A percentile compares a stretch with the other conserved stretches of the same genome.
Conservation (phyloP, 2,329 filamentous ascomycete species). For the Rhynchosporium graminicola region DNA sequence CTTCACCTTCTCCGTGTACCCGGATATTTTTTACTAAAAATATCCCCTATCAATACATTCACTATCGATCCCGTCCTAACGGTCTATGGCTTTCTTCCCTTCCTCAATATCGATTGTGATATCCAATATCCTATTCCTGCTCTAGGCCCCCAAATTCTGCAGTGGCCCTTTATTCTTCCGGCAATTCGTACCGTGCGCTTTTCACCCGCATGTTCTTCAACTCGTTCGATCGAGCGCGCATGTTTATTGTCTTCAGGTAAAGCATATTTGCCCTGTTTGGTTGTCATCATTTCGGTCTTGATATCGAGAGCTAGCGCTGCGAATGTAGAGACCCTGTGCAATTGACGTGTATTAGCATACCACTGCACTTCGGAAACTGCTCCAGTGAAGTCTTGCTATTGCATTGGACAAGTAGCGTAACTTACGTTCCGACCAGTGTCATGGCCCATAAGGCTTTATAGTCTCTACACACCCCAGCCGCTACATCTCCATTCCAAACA, state of each 20-base stretch:
- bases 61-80: slow-evolving; percentile 14
- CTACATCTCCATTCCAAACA: slow-evolving; percentile 32
- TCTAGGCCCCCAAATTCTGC: slow-evolving; percentile 17
- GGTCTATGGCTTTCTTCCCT: slow-evolving; percentile 26
- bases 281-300: slow-evolving; percentile 30
- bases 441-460: slow-evolving; percentile 39
- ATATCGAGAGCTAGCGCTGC: slow-evolving; percentile 34
- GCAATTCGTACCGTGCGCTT: slow-evolving; percentile 28
- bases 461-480: slow-evolving; percentile 35
- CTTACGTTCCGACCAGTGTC: slow-evolving; percentile 36
- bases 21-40: no score
- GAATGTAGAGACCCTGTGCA: slow-evolving; percentile 31
- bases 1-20: not conserved
- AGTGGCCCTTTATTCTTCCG: slow-evolving; percentile 19
- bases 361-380: not conserved
- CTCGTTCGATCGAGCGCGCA: slow-evolving; percentile 26
- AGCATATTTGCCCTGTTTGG: slow-evolving; percentile 29
- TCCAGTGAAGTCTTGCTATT: not conserved
- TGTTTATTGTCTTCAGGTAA: slow-evolving; percentile 36
- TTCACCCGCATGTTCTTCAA: slow-evolving; percentile 24
- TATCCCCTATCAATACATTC: not conserved
- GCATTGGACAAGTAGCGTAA: not conserved
- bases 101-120: slow-evolving; percentile 35
- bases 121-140: slow-evolving; percentile 32
- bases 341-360: not conserved